These are phyloP conservation scores for Penicillium sp. DNA, from an alignment of 2,329 filamentous ascomycete genomes.

Conservation along the genomic window DNA sequence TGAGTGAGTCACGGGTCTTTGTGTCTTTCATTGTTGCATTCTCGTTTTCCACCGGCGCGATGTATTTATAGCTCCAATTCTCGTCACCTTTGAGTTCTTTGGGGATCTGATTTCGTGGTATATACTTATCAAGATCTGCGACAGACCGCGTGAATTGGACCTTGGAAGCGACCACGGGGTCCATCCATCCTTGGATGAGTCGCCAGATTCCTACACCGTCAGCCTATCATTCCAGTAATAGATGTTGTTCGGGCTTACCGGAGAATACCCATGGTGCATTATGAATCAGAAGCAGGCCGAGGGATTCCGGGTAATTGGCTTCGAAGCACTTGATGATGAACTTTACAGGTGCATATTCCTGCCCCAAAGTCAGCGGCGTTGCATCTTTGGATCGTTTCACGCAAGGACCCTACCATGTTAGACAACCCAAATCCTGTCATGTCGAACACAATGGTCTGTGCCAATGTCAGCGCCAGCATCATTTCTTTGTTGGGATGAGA, in stretches of 20 bases:
- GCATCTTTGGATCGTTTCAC: not conserved
- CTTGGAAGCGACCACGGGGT: constrained; percentile 90
- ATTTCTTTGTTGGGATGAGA: not conserved
- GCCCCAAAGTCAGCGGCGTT: not conserved
- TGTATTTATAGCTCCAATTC: constrained; percentile 76
- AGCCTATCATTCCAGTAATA: not conserved
- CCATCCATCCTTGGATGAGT: constrained; percentile 89
- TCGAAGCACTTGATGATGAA: constrained; percentile 99
- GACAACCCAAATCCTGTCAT: constrained; percentile 89
- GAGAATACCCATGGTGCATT: constrained; percentile 96
- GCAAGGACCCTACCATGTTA: constrained; percentile 69
- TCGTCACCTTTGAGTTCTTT: constrained; percentile 83
- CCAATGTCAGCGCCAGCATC: constrained; percentile 1
- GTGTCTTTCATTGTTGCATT: constrained; percentile 71
- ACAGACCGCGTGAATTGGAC: constrained; percentile 83
- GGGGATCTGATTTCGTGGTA: constrained; percentile 67
- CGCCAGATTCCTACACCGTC: constrained; percentile 72
- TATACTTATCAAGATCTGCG: constrained; percentile 73
- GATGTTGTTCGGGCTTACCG: constrained; percentile 51
- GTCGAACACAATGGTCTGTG: constrained; percentile 84
- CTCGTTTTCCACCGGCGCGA: constrained; percentile 74
- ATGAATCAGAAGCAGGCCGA: constrained; percentile 86
- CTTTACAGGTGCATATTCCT: constrained; percentile 91
- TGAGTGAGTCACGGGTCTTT: constrained; percentile 56
- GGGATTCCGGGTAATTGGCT: constrained; percentile 91